Conservation (phyloP, 2,329 filamentous ascomycete species). For the Pseudogymnoascus sp. region DNA sequence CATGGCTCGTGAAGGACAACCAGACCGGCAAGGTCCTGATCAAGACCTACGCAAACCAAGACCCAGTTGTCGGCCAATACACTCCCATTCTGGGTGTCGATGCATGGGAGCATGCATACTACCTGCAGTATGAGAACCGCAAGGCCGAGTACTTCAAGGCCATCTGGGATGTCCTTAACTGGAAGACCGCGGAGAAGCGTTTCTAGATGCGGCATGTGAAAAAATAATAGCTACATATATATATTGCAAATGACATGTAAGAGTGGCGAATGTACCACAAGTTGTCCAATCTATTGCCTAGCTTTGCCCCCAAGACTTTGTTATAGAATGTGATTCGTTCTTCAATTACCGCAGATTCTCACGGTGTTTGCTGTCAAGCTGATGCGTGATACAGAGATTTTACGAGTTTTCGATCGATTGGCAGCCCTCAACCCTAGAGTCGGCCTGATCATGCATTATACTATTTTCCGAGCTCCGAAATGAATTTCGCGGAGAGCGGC, state of each 20-base stretch:
- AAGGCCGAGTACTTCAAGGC: conserved; percentile 94
- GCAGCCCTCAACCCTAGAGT: not conserved
- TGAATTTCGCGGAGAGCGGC: conserved; percentile 5
- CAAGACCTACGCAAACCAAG: conserved; percentile 76
- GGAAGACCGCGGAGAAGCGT: conserved; percentile 79
- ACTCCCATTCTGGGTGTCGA: conserved; percentile 82
- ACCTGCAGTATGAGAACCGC: conserved; percentile 93
- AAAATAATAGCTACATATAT: conserved; percentile 25
- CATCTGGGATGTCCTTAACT: conserved; percentile 94
- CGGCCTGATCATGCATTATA: not conserved
- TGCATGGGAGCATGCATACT: conserved; percentile 95
- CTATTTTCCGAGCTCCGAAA: not conserved
- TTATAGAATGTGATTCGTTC: not conserved
- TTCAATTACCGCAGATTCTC: not conserved
- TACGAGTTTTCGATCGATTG: not conserved
- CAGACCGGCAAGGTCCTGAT: conserved; percentile 51
- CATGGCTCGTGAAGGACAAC: conserved; percentile 50
- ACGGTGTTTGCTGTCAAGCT: not conserved
- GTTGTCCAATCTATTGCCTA: not conserved
- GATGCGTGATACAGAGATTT: conserved; percentile 9
- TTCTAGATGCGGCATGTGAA: conserved; percentile 42
- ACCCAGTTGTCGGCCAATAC: conserved; percentile 78
- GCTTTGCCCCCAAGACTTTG: not conserved
- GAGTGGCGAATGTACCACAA: conserved; percentile 10
- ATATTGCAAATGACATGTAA: conserved; percentile 5